phyloP scores from a whole-genome alignment of 129 eudicot genomes.

The Tagetes erecta region DNA sequence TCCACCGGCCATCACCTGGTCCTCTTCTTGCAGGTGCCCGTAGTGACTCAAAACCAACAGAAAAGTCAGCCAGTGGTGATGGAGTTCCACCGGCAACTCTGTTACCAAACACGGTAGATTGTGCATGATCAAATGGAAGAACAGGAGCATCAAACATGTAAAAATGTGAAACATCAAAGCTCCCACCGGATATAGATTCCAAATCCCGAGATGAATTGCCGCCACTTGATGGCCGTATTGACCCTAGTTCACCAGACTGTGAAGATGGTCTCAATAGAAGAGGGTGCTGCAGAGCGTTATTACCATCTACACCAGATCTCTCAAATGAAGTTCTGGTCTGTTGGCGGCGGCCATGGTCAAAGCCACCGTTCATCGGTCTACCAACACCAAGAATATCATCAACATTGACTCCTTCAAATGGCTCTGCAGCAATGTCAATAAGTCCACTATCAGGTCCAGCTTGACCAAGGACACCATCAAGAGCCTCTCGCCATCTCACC shows the following conservation, averaged over 20 bases:
- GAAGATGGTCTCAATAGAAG: slow-evolving; percentile 64
- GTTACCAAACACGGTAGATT: slow-evolving; percentile 58
- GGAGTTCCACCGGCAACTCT: slow-evolving; percentile 51
- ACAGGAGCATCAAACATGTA: slow-evolving; percentile 92
- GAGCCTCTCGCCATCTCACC: slow-evolving; percentile 97
- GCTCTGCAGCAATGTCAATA: slow-evolving; percentile 81
- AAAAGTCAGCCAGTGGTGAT: slow-evolving; percentile 68
- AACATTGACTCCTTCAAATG: slow-evolving; percentile 92
- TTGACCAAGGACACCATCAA: slow-evolving; percentile 95
- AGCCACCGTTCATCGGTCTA: slow-evolving; percentile 50
- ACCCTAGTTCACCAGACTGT: slow-evolving; percentile 54
- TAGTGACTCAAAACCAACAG: slow-evolving; percentile 90
- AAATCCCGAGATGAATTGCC: slow-evolving; percentile 68
- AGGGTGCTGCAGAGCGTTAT: slow-evolving; percentile 74
- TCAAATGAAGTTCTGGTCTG: slow-evolving; percentile 69
- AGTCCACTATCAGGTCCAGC: slow-evolving; percentile 70
- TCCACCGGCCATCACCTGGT: slow-evolving; percentile 95
- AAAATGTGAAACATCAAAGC: slow-evolving; percentile 62
- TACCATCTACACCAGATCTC: slow-evolving; percentile 60
- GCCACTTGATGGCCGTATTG: slow-evolving; percentile 58
- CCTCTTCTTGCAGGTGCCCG: slow-evolving; percentile 78
- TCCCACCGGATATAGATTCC: slow-evolving; percentile 67
- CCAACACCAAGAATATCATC: slow-evolving; percentile 90
- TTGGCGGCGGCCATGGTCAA: slow-evolving; percentile 78
- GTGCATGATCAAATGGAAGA: slow-evolving; percentile 63